These are phyloP conservation scores for Talaromyces borbonicus DNA, from an alignment of 495 filamentous ascomycete species.

Conservation along the genomic window DNA sequence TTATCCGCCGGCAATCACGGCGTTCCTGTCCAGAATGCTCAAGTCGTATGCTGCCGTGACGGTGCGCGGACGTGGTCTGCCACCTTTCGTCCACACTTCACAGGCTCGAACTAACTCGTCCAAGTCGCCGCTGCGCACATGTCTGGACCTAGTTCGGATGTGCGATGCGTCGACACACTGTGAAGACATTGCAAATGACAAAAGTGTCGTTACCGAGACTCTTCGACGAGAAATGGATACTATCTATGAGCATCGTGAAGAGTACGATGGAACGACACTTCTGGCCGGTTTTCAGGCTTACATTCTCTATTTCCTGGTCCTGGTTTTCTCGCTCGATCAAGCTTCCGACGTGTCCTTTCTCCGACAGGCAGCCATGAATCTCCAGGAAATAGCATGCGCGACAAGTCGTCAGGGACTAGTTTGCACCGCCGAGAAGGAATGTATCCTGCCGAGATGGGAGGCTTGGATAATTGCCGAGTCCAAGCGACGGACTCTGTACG, in stretches of 20 bases:
- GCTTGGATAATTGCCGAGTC: slow-evolving; percentile 38
- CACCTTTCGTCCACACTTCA: slow-evolving; percentile 30
- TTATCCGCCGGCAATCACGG: slow-evolving; percentile 21
- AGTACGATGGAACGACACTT: slow-evolving; percentile 25
- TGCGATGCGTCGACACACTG: slow-evolving; percentile 29
- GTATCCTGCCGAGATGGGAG: slow-evolving; percentile 35
- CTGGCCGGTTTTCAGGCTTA: slow-evolving; percentile 40
- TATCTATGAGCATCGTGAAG: slow-evolving; percentile 19
- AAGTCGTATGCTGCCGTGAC: slow-evolving; percentile 31
- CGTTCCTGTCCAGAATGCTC: slow-evolving; percentile 32
- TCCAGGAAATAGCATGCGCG: slow-evolving; percentile 34
- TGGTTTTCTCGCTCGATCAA: slow-evolving; percentile 29
- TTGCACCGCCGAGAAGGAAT: slow-evolving; percentile 28
- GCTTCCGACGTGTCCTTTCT: slow-evolving; percentile 16
- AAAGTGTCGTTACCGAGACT: no score
- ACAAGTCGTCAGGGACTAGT: slow-evolving; percentile 27
- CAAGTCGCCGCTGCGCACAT: slow-evolving; percentile 28
- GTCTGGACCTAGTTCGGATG: slow-evolving; percentile 32
- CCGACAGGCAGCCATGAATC: slow-evolving; percentile 32
- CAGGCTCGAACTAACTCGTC: slow-evolving; percentile 17
- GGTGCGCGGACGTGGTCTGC: slow-evolving; percentile 25
- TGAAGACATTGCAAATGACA: slow-evolving; percentile 19
- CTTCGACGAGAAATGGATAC: slow-evolving; percentile 32
- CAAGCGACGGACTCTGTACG: slow-evolving; percentile 35
- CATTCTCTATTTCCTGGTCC: slow-evolving; percentile 33